Evolutionary conservation across 305 asterid genomes (phyloP).

Genomic region (Coffea humblotiana): DNA sequence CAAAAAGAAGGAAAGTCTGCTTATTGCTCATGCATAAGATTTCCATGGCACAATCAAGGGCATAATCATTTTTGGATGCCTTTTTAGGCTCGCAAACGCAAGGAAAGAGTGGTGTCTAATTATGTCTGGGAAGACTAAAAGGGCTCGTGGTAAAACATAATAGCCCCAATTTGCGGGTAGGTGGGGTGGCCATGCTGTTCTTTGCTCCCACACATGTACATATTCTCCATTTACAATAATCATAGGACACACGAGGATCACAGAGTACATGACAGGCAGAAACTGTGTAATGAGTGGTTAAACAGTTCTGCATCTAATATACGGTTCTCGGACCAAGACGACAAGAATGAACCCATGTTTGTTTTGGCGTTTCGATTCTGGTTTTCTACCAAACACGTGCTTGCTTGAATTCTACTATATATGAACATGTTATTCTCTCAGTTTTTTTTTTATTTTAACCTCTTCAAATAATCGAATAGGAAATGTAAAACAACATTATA

Average conservation of each 20-base stretch:
- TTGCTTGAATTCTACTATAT: neutral
- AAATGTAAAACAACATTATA: neutral
- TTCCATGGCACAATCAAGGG: neutral
- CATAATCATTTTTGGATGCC: neutral
- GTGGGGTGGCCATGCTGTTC: slow-evolving; percentile 4
- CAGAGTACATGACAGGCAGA: neutral
- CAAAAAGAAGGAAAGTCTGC: neutral
- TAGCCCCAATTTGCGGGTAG: slow-evolving; percentile 20
- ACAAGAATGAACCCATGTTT: neutral
- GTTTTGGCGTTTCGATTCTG: neutral
- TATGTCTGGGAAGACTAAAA: slow-evolving; percentile 4
- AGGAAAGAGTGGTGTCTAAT: slow-evolving; percentile 8
- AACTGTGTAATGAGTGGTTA: slow-evolving; percentile 8
- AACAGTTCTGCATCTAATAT: neutral
- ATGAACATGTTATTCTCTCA: neutral
- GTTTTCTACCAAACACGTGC: slow-evolving; percentile 4
- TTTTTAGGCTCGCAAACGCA: neutral
- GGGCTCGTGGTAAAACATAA: slow-evolving; percentile 17
- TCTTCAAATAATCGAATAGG: no score
- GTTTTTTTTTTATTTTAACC: no score
- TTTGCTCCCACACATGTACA: neutral
- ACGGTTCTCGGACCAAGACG: neutral
- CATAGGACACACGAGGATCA: no score
- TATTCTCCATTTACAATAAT: neutral
- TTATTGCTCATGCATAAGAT: neutral